Base-by-base conservation (phyloP, 495 filamentous ascomycete genomes). In the Trichoderma orchidacearum region DNA sequence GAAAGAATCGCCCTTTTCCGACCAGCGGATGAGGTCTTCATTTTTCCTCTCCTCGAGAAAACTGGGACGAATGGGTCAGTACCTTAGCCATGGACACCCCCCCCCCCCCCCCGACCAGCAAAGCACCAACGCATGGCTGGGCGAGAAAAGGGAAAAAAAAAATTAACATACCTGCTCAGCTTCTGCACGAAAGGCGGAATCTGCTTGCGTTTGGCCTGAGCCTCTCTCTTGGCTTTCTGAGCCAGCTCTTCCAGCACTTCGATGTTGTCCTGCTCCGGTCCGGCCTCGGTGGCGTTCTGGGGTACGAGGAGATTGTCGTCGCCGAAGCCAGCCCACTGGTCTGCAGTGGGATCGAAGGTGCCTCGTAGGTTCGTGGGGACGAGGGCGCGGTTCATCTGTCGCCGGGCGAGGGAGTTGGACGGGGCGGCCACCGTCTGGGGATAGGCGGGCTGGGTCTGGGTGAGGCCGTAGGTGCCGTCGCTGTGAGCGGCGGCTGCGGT, bases 181-280 rank as follows among this genome's bases (percentile, higher is more conserved):
- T 99, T 99, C 69, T 97, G 94, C 9, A 99, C 89, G 71, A 99
- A 99, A 11, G 93, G 93, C 2, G 93, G 94, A 32, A 99, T 97
- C 64, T 90, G 86, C 70, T 95, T 96, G 58, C 89, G 73, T 66
- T 95, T 95, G 2, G 84, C 75, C 70, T 87, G 84, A 3, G 89
- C 84, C 25, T 95, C 90, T 64, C 81, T 79, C 73, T 92, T 94
- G 15, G 90, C 90, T 50, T 79, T 68, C 58, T 80, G 64, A 11
- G 89, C 90, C 65, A 78, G 84, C 64, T 84, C 78, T 63, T 92
- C 87, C 8, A 95, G 77, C 30, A 86, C 75, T 53, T 89, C 87
- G 56, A 90, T 73, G 59, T 82, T 86, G 60, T 91, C 86, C 72
- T 75, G 78, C 69, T 73, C 82, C 67, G 69, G 80, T 63, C 70